Evolutionary conservation across 441 rosid genomes (phyloP).

Genomic region (Adansonia grandidieri): DNA sequence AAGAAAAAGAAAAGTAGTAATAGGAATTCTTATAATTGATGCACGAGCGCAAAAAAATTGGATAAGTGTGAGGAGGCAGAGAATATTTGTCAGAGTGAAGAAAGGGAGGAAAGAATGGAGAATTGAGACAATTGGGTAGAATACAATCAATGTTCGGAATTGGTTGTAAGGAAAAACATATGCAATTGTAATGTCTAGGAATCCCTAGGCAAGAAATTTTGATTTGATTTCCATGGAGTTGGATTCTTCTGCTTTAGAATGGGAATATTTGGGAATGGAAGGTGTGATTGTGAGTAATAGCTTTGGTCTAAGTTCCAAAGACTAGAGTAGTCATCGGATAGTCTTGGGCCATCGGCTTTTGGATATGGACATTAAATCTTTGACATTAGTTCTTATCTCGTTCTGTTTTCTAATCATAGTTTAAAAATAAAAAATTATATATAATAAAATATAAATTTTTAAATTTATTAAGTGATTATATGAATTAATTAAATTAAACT

Average conservation of each 20-base stretch:
- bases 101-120: too few relatives aligned
- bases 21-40: background rate
- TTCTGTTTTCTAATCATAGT: too few relatives aligned
- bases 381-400: too few relatives aligned
- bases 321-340: too few relatives aligned
- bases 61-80: background rate
- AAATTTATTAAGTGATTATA: too few relatives aligned
- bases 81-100: background rate
- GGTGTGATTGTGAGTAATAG: too few relatives aligned
- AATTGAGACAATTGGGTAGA: too few relatives aligned
- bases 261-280: slow-evolving; percentile 12
- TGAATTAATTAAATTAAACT: too few relatives aligned
- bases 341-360: background rate
- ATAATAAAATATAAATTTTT: too few relatives aligned
- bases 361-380: background rate
- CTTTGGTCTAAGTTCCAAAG: too few relatives aligned
- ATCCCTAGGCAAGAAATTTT: background rate
- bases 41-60: background rate
- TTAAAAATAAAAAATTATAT: too few relatives aligned
- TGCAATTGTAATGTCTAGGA: slow-evolving; percentile 18
- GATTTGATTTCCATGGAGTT: slow-evolving; percentile 30
- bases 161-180: background rate
- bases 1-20: background rate
- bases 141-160: background rate
- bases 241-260: slow-evolving; percentile 17